phyloP scores from a whole-genome alignment of 768 basidiomycete genomes.

The Xerocomus spinulosus region DNA sequence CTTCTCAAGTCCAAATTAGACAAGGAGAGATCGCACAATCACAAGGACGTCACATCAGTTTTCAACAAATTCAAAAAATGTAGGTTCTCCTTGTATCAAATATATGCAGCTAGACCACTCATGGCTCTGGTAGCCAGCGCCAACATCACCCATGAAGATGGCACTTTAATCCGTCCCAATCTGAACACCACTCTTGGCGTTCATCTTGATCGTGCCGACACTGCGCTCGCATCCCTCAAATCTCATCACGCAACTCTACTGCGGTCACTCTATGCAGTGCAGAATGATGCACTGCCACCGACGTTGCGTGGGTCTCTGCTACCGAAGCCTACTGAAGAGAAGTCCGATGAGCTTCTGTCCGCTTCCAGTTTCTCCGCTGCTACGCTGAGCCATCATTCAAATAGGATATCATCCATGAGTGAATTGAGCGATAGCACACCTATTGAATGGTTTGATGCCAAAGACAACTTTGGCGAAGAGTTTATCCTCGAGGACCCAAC shows the following conservation, averaged over 20 bases:
- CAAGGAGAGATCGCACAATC: conserved; percentile 41
- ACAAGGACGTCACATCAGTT: conserved; percentile 30
- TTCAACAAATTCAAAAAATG: conserved; percentile 65
- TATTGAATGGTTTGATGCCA: conserved; percentile 76
- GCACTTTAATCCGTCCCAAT: conserved; percentile 14
- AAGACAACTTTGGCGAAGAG: conserved; percentile 48
- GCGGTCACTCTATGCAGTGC: conserved; percentile 37
- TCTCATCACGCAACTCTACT: conserved; percentile 52
- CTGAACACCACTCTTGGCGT: conserved; percentile 16
- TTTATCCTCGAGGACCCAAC: conserved; percentile 53
- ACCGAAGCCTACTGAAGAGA: conserved; percentile 48
- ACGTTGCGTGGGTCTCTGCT: conserved; percentile 31
- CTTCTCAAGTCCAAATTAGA: conserved; percentile 36
- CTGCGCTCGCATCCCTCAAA: conserved; percentile 51
- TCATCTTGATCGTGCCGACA: conserved; percentile 42
- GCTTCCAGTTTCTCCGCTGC: conserved; percentile 22
- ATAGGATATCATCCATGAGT: conserved; percentile 46
- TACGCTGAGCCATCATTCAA: conserved; percentile 33
- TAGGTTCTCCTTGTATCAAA: conserved; percentile 24
- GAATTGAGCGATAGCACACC: conserved; percentile 44
- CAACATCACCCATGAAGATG: conserved; percentile 26
- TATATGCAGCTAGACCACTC: neutral
- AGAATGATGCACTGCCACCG: conserved; percentile 26
- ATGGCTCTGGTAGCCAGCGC: conserved; percentile 15
- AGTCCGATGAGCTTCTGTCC: conserved; percentile 29